phyloP scores from a whole-genome alignment of 2,329 filamentous ascomycete species.

The Microcera coccophila region DNA sequence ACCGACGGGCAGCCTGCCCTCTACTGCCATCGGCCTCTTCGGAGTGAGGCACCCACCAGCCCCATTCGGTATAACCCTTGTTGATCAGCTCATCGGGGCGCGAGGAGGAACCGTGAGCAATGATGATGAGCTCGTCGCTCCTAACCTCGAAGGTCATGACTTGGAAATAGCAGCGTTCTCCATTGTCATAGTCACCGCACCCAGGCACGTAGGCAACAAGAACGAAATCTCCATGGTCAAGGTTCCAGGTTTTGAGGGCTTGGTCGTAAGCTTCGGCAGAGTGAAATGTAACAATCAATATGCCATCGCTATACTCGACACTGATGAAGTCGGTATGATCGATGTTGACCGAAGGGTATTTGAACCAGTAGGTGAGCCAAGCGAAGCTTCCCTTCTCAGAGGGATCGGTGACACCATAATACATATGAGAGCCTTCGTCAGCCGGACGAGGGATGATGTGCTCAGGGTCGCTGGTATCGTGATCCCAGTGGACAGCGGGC shows the following conservation, averaged over 20 bases:
- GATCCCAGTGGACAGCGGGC: conserved; percentile 22
- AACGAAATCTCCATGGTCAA: conserved; percentile 18
- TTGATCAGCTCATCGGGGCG: conserved; percentile 21
- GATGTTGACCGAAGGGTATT: conserved; percentile 27
- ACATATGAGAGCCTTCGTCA: conserved; percentile 19
- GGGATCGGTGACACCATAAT: conserved; percentile 25
- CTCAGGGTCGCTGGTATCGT: conserved; percentile 17
- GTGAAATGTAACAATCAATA: conserved; percentile 15
- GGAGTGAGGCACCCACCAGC: conserved; percentile 18
- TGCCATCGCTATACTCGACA: conserved; percentile 6
- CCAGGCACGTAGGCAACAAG: conserved; percentile 25
- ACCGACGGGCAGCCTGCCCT: background rate
- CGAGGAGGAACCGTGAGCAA: conserved; percentile 17
- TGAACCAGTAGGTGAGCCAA: conserved; percentile 27
- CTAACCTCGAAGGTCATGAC: conserved; percentile 17
- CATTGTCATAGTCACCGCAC: conserved; percentile 24
- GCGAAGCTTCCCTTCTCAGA: conserved; percentile 23
- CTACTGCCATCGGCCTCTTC: background rate
- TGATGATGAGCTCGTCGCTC: conserved; percentile 8
- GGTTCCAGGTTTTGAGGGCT: conserved; percentile 20
- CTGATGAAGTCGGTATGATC: conserved; percentile 25
- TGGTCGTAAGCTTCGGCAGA: conserved; percentile 20
- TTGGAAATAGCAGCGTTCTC: conserved; percentile 31
- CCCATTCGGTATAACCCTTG: conserved; percentile 24
- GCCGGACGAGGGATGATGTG: conserved; percentile 25